Conservation (phyloP, 2,329 filamentous ascomycete genomes). For the Penicillium italicum region DNA sequence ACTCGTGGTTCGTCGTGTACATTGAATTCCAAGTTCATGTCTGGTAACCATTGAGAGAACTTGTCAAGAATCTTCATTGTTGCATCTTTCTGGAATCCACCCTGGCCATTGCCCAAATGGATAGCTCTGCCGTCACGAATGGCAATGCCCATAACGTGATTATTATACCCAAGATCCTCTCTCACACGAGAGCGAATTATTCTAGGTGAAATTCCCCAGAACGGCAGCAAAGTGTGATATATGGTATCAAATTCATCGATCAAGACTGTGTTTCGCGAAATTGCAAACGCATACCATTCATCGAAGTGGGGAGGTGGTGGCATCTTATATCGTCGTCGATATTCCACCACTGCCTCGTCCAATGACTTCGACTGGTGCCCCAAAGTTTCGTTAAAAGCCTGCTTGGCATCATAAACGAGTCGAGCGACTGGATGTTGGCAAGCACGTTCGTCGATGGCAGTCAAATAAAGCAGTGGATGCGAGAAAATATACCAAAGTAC, state of each 20-base stretch:
- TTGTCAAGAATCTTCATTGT: conserved; percentile 69
- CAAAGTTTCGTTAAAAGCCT: conserved; percentile 1
- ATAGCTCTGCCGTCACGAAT: conserved; percentile 8
- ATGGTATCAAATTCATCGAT: conserved; percentile 17
- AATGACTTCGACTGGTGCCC: conserved; percentile 11
- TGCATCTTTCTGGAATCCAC: conserved; percentile 39
- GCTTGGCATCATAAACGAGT: not conserved
- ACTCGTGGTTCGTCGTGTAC: conserved; percentile 81
- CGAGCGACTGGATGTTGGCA: not conserved
- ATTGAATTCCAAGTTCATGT: conserved; percentile 91
- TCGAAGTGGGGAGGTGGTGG: conserved; percentile 14
- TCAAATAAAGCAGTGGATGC: not conserved
- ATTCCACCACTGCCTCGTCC: conserved; percentile 11
- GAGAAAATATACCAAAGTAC: not conserved
- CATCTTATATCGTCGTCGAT: conserved; percentile 13
- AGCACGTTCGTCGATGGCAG: not conserved
- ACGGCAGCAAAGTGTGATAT: conserved; percentile 11
- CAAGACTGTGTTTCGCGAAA: conserved; percentile 2
- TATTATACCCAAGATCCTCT: conserved; percentile 6
- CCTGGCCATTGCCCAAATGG: conserved; percentile 49
- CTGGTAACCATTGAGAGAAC: conserved; percentile 69
- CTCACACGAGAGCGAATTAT: conserved; percentile 8
- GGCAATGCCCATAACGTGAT: conserved; percentile 8
- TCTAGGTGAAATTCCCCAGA: conserved; percentile 11
- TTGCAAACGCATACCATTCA: conserved; percentile 15